Conservation (phyloP, 176 grass and related monocot species). For the Saccharum spontaneum region DNA sequence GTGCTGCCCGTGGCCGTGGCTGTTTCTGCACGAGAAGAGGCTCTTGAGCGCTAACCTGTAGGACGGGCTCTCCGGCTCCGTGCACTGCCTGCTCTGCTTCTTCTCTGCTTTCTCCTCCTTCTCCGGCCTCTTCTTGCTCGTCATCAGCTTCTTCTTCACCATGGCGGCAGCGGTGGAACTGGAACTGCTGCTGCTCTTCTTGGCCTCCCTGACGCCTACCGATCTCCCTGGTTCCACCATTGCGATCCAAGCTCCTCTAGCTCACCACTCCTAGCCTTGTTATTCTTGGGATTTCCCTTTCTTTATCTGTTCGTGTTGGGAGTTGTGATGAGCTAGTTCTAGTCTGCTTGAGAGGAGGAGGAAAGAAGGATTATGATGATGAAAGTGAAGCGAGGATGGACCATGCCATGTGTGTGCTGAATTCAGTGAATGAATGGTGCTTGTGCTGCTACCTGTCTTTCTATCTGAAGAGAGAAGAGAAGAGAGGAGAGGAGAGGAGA, state of each 20-base stretch:
- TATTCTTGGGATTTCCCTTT: not conserved
- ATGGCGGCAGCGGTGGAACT: not conserved
- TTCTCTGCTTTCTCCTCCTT: not conserved
- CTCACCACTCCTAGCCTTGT: not conserved
- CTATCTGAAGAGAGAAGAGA: not conserved
- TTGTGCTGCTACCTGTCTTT: not conserved
- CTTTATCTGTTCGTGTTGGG: not conserved
- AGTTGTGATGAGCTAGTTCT: not conserved
- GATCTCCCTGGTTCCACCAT: slow-evolving; percentile 45
- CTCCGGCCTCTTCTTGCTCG: not conserved
- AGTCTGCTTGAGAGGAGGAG: not conserved
- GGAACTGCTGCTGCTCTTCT: not conserved
- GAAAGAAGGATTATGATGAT: not conserved
- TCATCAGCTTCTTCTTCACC: not conserved
- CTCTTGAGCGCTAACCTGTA: slow-evolving; percentile 65
- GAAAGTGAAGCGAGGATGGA: not conserved
- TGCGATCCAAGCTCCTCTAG: not conserved
- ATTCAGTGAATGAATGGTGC: not conserved
- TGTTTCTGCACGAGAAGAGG: slow-evolving; percentile 76
- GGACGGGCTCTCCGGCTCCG: slow-evolving; percentile 59
- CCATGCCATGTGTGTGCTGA: not conserved
- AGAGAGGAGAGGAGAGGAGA: not conserved
- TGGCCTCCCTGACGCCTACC: not conserved
- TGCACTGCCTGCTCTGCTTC: slow-evolving; percentile 16
- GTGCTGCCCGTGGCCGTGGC: slow-evolving; percentile 11